Base-by-base conservation (phyloP, 768 basidiomycete species). In the Clitopilus hobsonii region DNA sequence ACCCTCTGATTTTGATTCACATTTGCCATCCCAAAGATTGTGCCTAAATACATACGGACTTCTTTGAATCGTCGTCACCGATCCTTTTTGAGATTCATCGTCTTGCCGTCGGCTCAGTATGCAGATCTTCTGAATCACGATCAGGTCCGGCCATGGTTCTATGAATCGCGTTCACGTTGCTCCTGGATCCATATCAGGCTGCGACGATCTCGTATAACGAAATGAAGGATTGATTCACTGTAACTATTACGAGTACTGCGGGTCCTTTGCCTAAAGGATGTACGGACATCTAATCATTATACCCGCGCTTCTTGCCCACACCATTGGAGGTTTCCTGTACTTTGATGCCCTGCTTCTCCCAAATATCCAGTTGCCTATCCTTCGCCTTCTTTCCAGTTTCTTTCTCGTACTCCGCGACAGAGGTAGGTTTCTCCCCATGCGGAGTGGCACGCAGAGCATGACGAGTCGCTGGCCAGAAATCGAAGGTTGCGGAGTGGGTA, bases 371-470 rank as follows among this genome's bases (percentile, higher is more conserved):
- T 66, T 88, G 83, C 55, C 88, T 78, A 68, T 93, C 89, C 59
- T 84, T 85, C 0, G 89, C 88, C 49, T 74, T 66, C 65, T 86
- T 85, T 13, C 89, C 89, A 1, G 79, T 83, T 60, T 74, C 61
- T 41, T 65, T 66, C 66, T 86, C 83, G 65, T 90, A 92, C 45
- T 83, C 87, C 41, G 73, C 81, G 18, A 91, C 91, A 0, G 86
- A 89, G n/a, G 75, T 75, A 1, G 91, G 91, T 57, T 78, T 80
- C 66, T 92, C 89, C 11, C 83, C 91, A 58, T 88, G 89, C 52
- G 91, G 91, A 2, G 91, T 93, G 8, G 85, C 86, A 48, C 91
- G 83, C 30, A 91, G 73, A 13, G 88, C 91, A 65, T 93, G 91
- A 26, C 91, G 81, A 32, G 79, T 83, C 29, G 80, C 77, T 8